Evolutionary conservation across 345 rosid species (phyloP).

Genomic region (Pseudoturritis turrita): DNA sequence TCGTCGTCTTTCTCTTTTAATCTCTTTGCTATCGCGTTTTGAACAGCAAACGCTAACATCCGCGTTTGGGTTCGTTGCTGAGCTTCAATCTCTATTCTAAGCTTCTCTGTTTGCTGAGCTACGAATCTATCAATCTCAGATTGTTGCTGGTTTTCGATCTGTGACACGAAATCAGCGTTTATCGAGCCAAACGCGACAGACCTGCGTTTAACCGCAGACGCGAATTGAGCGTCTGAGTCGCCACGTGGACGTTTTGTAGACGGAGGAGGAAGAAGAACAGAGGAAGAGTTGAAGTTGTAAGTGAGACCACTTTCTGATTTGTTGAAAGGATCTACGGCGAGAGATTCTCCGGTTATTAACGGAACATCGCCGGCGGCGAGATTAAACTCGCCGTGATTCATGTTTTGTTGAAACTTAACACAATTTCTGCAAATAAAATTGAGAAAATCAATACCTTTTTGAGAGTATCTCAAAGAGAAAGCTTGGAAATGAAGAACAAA

Average conservation of each 20-base stretch:
- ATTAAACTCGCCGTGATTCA: conserved; percentile 42
- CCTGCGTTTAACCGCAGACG: conserved; percentile 32
- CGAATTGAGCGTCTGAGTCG: conserved; percentile 28
- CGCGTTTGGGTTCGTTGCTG: conserved; percentile 55
- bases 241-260: conserved; percentile 47
- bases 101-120: conserved; percentile 51
- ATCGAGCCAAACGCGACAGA: conserved; percentile 29
- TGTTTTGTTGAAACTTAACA: conserved; percentile 38
- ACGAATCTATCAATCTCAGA: conserved; percentile 52
- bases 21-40: conserved; percentile 38
- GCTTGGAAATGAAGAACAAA: background rate
- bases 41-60: conserved; percentile 41
- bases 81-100: conserved; percentile 58
- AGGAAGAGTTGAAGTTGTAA: conserved; percentile 34
- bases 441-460: no score
- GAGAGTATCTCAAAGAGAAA: background rate
- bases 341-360: conserved; percentile 32
- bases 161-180: conserved; percentile 31
- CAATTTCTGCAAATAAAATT: conserved; percentile 35
- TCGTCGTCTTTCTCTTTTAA: conserved; percentile 68
- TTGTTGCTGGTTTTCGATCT: conserved; percentile 52
- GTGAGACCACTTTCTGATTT: conserved; percentile 53
- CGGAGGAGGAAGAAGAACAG: conserved; percentile 1
- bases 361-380: conserved; percentile 29
- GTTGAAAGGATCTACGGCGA: conserved; percentile 38